Evolutionary conservation across 495 filamentous ascomycete species (phyloP).

Genomic region (Margaritispora aquatica): DNA sequence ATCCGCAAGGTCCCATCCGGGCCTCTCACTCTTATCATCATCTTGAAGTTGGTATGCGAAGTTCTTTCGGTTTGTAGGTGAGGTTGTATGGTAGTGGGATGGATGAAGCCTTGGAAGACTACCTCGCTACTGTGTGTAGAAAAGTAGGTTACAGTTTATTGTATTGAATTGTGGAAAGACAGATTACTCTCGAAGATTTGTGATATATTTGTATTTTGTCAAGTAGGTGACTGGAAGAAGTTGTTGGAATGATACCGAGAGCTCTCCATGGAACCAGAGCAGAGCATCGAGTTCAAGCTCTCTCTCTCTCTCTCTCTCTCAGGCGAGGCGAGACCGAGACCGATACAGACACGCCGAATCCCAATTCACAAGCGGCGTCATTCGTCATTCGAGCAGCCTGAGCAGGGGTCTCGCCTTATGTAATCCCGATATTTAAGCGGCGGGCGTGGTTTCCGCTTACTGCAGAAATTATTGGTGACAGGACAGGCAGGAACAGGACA

Average conservation of each 20-base stretch:
- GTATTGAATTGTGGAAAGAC: neutral
- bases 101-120: no score
- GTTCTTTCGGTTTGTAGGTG: neutral
- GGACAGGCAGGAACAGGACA: no score
- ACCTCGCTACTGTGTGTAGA: no score
- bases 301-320: no score
- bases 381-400: neutral
- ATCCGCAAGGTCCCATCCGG: slow-evolving; percentile 68
- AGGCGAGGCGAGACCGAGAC: no score
- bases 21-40: slow-evolving; percentile 64
- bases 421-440: slow-evolving; percentile 3
- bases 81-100: neutral
- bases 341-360: no score
- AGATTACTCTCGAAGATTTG: neutral
- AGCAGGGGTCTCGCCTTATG: no score
- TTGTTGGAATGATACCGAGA: slow-evolving; percentile 8
- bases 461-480: no score
- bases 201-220: neutral
- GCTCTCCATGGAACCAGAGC: no score
- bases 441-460: no score
- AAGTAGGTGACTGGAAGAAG: slow-evolving; percentile 3
- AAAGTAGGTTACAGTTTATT: neutral
- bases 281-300: no score
- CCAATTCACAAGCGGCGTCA: neutral
- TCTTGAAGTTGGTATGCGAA: slow-evolving; percentile 24